Evolutionary conservation across 2,329 filamentous ascomycete species (phyloP).

Genomic region (Emmonsiellopsis sp.): DNA sequence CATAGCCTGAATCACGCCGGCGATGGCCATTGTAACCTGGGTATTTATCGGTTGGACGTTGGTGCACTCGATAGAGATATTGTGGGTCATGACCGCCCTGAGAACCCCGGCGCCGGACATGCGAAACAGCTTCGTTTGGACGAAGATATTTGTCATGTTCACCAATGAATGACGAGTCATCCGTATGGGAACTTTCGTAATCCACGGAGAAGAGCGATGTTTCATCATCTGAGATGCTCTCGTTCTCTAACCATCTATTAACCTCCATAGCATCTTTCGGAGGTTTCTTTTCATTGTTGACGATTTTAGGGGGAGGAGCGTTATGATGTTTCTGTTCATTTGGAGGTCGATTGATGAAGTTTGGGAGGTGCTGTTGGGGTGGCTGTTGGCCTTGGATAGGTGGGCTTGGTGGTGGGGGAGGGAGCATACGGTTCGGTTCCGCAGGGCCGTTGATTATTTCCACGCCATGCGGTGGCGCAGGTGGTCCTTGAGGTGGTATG

Average conservation of each 20-base stretch:
- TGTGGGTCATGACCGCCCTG: slow-evolving; percentile 11
- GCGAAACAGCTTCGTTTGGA: slow-evolving; percentile 13
- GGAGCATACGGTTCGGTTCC: neutral
- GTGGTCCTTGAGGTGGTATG: neutral
- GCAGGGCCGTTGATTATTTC: neutral
- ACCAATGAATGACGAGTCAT: slow-evolving; percentile 14
- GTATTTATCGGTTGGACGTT: slow-evolving; percentile 14
- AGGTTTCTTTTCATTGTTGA: slow-evolving; percentile 6
- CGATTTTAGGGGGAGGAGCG: slow-evolving; percentile 6
- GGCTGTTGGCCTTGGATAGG: neutral
- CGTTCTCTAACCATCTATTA: slow-evolving; percentile 12
- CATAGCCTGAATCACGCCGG: slow-evolving; percentile 8
- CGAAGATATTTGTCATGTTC: slow-evolving; percentile 14
- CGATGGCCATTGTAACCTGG: slow-evolving; percentile 1
- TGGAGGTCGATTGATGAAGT: neutral
- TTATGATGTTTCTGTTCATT: neutral
- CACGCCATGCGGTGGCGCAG: neutral
- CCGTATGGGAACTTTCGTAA: slow-evolving; percentile 19
- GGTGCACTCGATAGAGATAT: slow-evolving; percentile 18
- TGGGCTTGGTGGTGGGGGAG: neutral
- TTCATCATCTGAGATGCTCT: slow-evolving; percentile 20
- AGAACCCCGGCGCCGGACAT: slow-evolving; percentile 13
- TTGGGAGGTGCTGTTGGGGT: neutral
- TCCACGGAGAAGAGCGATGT: slow-evolving; percentile 21
- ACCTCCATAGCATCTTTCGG: slow-evolving; percentile 4